Base-by-base conservation (phyloP, 345 rosid species). In the Diplotaxis tenuifolia region DNA sequence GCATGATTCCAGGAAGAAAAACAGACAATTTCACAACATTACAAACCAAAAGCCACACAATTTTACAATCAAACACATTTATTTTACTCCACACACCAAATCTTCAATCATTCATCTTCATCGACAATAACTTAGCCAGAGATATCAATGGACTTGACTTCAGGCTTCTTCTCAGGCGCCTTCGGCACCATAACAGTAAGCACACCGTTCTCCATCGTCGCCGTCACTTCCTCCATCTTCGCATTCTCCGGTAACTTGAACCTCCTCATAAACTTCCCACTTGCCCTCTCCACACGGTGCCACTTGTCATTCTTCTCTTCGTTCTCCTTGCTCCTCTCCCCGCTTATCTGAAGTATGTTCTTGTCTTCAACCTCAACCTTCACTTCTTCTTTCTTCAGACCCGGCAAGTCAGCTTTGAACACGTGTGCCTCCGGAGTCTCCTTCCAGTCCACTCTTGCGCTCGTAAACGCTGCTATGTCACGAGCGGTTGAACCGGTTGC, bases 161-260 rank as follows among this genome's bases (percentile, higher is more conserved):
- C 65, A 36, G 80, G 71, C 55, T 73, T 78, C 78, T 78, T 73
- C 71, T 58, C 82, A 42, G 76, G 75, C 56, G 64, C 72, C 55
- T 81, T 83, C 0, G 88, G 86, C 23, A 84, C 82, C 34, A 40
- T 60, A 12, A 86, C 75, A 0, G 81, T 78, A 20, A 86, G 88
- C 67, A 83, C 85, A 31, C 90, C 88, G 16, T 81, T 84, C 79
- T 84, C 88, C 88, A 83, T 83, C 1, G 72, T 77, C 0, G 90
- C 88, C 45, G 83, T 86, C 8, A 84, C 78, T 66, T 81, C 77
- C 9, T 82, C 80, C 62, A 68, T 45, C 62, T 78, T 78, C 0
- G 78, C 78, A 66, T 73, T 78, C 52, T 78, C 82, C 4, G 82
- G 78, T 16, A 78, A 45, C 75, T 27, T 73, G 29, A 78, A 78